These are phyloP conservation scores for Thalia dealbata DNA, from an alignment of 176 grass and related monocot species.

Conservation along the genomic window DNA sequence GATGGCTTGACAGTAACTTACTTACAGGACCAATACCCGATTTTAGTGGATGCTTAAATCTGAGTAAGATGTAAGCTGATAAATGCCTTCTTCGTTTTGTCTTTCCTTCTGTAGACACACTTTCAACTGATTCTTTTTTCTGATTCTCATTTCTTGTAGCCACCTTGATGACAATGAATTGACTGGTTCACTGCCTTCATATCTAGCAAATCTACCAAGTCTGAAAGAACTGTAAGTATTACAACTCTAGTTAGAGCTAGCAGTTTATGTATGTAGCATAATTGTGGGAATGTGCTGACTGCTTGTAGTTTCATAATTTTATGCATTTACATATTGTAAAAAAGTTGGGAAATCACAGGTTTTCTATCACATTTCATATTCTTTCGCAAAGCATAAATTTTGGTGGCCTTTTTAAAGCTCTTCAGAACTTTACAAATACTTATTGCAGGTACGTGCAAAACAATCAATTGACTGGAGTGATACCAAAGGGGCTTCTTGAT, in stretches of 20 bases:
- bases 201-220: constrained; percentile 57
- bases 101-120: too few relatives aligned
- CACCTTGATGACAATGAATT: constrained; percentile 95
- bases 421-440: background rate
- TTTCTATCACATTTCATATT: background rate
- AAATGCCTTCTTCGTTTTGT: background rate
- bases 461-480: constrained; percentile 56
- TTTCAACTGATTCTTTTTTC: background rate
- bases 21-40: constrained; percentile 76
- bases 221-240: constrained; percentile 89
- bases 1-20: constrained; percentile 56
- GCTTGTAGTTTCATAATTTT: constrained; percentile 8
- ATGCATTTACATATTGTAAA: background rate
- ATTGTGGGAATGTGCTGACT: background rate
- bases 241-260: constrained; percentile 8
- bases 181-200: constrained; percentile 58
- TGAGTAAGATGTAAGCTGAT: constrained; percentile 65
- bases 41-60: constrained; percentile 59
- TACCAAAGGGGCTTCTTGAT: constrained; percentile 56
- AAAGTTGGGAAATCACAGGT: background rate
- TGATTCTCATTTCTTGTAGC: constrained; percentile 20
- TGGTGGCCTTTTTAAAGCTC: background rate
- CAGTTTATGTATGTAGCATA: background rate
- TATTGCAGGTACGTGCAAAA: constrained; percentile 80
- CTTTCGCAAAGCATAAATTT: background rate